phyloP scores from a whole-genome alignment of 345 rosid species.

The Acer saccharum region DNA sequence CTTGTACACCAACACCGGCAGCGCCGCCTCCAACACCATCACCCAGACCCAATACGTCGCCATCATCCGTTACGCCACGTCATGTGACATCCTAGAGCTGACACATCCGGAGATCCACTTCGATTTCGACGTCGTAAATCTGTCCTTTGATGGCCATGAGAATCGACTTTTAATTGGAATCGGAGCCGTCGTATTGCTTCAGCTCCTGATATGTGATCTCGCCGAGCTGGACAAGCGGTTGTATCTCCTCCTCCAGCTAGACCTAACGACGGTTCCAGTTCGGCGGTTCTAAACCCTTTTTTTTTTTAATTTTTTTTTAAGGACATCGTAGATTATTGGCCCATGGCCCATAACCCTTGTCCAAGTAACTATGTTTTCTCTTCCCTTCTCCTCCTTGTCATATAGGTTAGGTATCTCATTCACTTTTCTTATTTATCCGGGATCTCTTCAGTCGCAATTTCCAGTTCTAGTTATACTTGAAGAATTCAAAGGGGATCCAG shows the following conservation, averaged over 20 bases:
- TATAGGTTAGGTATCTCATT: too few species aligned
- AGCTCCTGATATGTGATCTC: constrained; percentile 83
- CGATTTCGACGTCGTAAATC: constrained; percentile 98
- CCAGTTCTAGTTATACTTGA: constrained; percentile 54
- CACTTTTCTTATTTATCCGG: too few species aligned
- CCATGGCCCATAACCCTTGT: too few species aligned
- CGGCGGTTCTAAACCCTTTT: too few species aligned
- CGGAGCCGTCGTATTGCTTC: constrained; percentile 76
- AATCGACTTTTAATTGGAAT: constrained; percentile 71
- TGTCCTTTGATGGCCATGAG: constrained; percentile 98
- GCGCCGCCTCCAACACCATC: constrained; percentile 19
- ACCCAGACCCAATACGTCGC: constrained; percentile 45
- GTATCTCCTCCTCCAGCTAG: constrained; percentile 45
- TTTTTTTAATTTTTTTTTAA: too few species aligned
- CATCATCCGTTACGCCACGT: constrained; percentile 59
- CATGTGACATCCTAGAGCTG: constrained; percentile 45
- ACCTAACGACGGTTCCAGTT: too few species aligned
- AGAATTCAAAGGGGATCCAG: constrained; percentile 74
- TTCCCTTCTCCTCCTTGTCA: too few species aligned
- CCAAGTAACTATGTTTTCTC: too few species aligned
- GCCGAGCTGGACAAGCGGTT: constrained; percentile 86
- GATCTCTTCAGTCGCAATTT: too few species aligned
- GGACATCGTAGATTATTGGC: too few species aligned
- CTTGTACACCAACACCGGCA: not conserved
- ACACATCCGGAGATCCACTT: constrained; percentile 42